Conservation (phyloP, 192 early-diverging fungal species). For the Haplosporangium gracile region DNA sequence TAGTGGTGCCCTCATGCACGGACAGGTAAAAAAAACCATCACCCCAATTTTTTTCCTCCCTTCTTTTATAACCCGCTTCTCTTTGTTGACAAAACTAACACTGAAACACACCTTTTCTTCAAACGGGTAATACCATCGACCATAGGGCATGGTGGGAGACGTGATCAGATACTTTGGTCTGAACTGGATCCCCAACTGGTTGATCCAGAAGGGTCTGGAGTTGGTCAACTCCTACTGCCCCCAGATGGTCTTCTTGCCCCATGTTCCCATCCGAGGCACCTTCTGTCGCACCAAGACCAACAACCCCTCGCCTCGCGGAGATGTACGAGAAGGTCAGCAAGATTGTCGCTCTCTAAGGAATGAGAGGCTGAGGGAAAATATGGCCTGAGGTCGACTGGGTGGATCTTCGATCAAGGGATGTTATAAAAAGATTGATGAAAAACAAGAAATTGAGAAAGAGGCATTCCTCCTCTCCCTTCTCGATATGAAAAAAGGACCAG, state of each 20-base stretch:
- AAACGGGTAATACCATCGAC: too few relatives aligned
- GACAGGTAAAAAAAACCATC: background rate
- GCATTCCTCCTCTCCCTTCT: too few relatives aligned
- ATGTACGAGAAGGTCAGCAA: background rate
- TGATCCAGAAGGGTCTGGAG: background rate
- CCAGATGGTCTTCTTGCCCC: background rate
- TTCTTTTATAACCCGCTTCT: background rate
- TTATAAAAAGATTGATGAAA: too few relatives aligned
- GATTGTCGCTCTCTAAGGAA: background rate
- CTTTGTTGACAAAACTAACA: background rate
- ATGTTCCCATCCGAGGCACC: background rate
- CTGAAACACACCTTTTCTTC: background rate
- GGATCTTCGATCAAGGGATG: too few relatives aligned
- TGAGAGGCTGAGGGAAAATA: too few relatives aligned
- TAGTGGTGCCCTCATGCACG: background rate
- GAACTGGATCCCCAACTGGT: conserved; percentile 2
- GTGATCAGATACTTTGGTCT: background rate
- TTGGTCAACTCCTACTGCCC: background rate
- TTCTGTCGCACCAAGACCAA: background rate
- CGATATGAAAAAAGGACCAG: too few relatives aligned
- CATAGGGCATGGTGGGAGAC: background rate
- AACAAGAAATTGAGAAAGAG: too few relatives aligned
- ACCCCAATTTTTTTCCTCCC: background rate
- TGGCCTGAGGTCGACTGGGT: too few relatives aligned
- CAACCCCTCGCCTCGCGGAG: background rate